Evolutionary conservation across 306 rosid genomes (phyloP), one percentile per base, ranked within the genome.

Genomic region (Castanea crenata): DNA sequence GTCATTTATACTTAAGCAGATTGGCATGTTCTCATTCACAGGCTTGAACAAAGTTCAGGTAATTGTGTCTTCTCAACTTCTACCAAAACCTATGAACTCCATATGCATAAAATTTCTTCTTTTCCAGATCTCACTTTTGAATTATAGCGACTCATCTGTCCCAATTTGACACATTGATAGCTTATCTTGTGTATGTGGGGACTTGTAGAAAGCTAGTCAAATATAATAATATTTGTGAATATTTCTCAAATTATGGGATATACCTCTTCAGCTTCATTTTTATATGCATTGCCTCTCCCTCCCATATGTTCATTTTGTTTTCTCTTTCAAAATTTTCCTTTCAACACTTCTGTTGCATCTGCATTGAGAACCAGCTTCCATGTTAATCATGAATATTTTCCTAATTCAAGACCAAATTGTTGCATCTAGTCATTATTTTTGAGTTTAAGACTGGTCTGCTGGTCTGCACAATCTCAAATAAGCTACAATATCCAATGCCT

Each of bases 21-120:
- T 93, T 29, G 99, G 99, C 89, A 95, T 95, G 99, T 95, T 93
- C 85, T 95, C 99, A 27, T 95, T 69, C 89, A 95, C 99, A 2
- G 98, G 99, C 85, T 83, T 95, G 87, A 88, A 80, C 89, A 90
- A 81, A 76, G 63, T 74, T 82, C 99, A 95, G 97, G 99, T 95
- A 86, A 78, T 49, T 61, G 27, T 74, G 72, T 72, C 67, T 27
- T 38, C 1, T 81, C 10, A 18, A 55, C 27, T 65, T 70, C 65
- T 57, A 69, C 64, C 74, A 61, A 71, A 75, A 55, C 29, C 5
- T 44, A 69, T 73, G 1, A 79, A 61, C 72, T 76, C 75, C 15
- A 61, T 27, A 0, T 55, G 63, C 58, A 14, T 56, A 35, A 56
- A 55, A n/a, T 7, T 32, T 67, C 21, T 65, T 14, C 20, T 49